Evolutionary conservation across 2,329 filamentous ascomycete genomes (phyloP).

Genomic region (Microsporum ferrugineum): DNA sequence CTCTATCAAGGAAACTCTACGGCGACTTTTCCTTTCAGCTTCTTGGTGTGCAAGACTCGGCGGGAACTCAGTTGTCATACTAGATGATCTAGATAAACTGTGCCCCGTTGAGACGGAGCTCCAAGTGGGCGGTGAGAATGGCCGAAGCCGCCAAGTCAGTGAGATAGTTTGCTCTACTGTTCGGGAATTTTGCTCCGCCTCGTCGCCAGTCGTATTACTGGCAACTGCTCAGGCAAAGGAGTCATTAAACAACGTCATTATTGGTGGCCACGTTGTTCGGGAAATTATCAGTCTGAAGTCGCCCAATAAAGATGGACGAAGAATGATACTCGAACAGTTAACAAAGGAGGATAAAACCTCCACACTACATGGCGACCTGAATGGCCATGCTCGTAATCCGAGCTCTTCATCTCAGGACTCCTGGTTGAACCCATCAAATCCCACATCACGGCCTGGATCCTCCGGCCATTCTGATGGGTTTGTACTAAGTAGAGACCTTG

Average conservation of each 20-base stretch:
- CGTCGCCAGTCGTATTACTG: conserved; percentile 72
- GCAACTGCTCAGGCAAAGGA: conserved; percentile 92
- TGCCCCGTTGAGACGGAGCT: conserved; percentile 91
- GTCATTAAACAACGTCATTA: conserved; percentile 74
- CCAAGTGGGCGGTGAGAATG: conserved; percentile 86
- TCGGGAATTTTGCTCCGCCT: conserved; percentile 67
- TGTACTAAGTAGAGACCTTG: conserved; percentile 61
- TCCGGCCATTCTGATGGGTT: conserved; percentile 49
- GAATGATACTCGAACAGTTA: conserved; percentile 72
- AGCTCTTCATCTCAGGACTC: conserved; percentile 42
- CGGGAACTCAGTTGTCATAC: conserved; percentile 69
- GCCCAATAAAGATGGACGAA: conserved; percentile 79
- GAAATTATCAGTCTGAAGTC: conserved; percentile 85
- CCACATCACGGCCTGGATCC: conserved; percentile 38
- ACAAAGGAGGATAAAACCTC: conserved; percentile 39
- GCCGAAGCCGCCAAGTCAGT: conserved; percentile 80
- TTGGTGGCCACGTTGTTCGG: conserved; percentile 82
- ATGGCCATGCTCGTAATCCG: conserved; percentile 26
- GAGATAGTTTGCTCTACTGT: conserved; percentile 77
- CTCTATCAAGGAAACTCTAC: conserved; percentile 80
- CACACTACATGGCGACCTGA: conserved; percentile 22
- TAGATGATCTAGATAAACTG: conserved; percentile 87
- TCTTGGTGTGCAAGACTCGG: conserved; percentile 84
- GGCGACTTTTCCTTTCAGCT: conserved; percentile 73
- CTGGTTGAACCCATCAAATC: conserved; percentile 66